A percentile compares a stretch with the other conserved stretches of the same genome.
These are phyloP conservation scores for Barbatosphaeria neglecta DNA, from an alignment of 495 filamentous ascomycete genomes.

Conservation along the genomic window DNA sequence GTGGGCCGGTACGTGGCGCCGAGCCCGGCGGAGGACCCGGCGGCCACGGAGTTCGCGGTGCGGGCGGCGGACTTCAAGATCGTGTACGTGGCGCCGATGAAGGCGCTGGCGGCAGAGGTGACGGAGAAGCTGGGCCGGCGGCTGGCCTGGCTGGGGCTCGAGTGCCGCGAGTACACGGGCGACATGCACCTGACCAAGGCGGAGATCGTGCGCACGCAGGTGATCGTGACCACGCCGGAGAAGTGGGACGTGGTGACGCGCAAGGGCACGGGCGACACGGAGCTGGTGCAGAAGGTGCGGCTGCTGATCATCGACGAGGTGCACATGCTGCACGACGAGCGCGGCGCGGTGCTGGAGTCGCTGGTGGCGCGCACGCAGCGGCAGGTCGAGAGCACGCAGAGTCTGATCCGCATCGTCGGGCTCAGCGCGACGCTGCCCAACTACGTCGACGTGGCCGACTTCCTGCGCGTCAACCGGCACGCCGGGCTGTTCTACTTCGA, in stretches of 20 bases:
- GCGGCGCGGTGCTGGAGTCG: constrained; percentile 90
- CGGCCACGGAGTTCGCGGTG: constrained; percentile 64
- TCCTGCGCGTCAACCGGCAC: constrained; percentile 88
- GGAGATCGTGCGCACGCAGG: constrained; percentile 89
- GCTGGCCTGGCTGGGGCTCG: constrained; percentile 83
- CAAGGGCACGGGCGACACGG: constrained; percentile 94
- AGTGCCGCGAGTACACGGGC: constrained; percentile 84
- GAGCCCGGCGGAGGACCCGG: constrained; percentile 61
- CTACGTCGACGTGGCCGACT: constrained; percentile 91
- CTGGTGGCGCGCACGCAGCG: constrained; percentile 88
- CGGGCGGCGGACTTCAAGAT: constrained; percentile 89
- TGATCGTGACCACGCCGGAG: constrained; percentile 97
- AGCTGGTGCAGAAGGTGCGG: constrained; percentile 92
- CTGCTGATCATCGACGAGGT: constrained; percentile 98
- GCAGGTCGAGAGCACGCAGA: constrained; percentile 96
- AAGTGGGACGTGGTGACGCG: constrained; percentile 99
- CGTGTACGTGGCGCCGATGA: constrained; percentile 97
- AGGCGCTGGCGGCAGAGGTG: constrained; percentile 91
- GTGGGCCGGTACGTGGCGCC: constrained; percentile 76
- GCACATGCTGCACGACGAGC: constrained; percentile 97
- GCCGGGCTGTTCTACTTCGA: constrained; percentile 97
- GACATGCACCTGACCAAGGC: constrained; percentile 98
- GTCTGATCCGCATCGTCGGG: constrained; percentile 88
- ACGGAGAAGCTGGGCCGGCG: constrained; percentile 90
- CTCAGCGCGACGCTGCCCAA: constrained; percentile 94